Evolutionary conservation across 768 basidiomycete species (phyloP).

Genomic region (Suillus americanus): DNA sequence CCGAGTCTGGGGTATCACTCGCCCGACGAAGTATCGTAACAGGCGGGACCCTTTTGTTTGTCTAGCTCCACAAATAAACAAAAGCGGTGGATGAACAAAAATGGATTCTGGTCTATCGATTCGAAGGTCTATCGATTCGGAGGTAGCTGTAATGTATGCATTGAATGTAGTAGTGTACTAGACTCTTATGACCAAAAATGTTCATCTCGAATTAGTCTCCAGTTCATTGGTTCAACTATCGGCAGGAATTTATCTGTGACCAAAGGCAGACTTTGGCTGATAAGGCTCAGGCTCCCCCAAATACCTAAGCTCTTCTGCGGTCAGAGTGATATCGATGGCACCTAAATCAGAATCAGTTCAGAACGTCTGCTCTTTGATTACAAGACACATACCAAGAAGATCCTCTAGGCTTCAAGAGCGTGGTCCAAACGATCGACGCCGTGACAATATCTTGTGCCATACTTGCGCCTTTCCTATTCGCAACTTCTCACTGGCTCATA

Average conservation of each 20-base stretch:
- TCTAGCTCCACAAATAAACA: too few relatives aligned
- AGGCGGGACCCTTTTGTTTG: too few relatives aligned
- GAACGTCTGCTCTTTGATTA: not conserved
- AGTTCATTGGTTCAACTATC: not conserved
- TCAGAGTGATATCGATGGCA: conserved; percentile 47
- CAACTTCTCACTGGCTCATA: conserved; percentile 44
- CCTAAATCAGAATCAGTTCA: conserved; percentile 22
- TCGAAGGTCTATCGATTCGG: too few relatives aligned
- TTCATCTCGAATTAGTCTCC: not conserved
- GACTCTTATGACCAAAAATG: not conserved
- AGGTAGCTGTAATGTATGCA: too few relatives aligned
- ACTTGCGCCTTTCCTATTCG: conserved; percentile 40
- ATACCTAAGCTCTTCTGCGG: conserved; percentile 54
- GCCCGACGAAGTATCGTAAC: too few relatives aligned
- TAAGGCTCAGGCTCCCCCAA: conserved; percentile 58
- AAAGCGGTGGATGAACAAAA: too few relatives aligned
- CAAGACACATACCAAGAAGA: conserved; percentile 40
- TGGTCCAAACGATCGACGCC: conserved; percentile 59
- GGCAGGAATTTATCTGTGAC: conserved; percentile 36
- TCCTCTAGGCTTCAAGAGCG: conserved; percentile 49
- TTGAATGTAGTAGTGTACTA: too few relatives aligned
- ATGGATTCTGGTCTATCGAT: too few relatives aligned
- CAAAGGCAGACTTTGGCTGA: conserved; percentile 40
- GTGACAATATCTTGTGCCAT: conserved; percentile 58
- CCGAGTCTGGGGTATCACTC: too few relatives aligned